These are phyloP conservation scores for Violaceomyces palustris DNA, from an alignment of 1,284 basidiomycete species.

Conservation along the genomic window DNA sequence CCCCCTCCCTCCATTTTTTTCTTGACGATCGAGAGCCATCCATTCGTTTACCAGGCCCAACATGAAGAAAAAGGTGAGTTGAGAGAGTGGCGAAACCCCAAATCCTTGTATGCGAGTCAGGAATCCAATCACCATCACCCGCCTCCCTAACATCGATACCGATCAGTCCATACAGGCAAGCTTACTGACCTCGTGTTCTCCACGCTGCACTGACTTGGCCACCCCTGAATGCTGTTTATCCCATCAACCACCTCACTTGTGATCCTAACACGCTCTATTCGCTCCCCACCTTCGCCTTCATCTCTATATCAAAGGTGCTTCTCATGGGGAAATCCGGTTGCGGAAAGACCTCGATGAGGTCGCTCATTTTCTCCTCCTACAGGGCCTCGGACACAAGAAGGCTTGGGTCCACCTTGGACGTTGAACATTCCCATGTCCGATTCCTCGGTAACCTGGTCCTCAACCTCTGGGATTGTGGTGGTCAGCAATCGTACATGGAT, in stretches of 20 bases:
- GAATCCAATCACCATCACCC: no score
- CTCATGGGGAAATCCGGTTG: slow-evolving; percentile 55
- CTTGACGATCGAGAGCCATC: no score
- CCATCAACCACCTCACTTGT: neutral
- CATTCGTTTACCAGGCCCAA: neutral
- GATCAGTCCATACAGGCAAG: no score
- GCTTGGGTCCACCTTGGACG: slow-evolving; percentile 91
- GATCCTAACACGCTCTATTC: neutral
- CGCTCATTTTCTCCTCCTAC: slow-evolving; percentile 96
- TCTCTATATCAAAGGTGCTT: no score
- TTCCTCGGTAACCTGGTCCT: slow-evolving; percentile 89
- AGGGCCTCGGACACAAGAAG: slow-evolving; percentile 84
- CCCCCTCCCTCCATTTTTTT: no score
- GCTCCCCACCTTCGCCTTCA: no score
- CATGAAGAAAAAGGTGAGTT: slow-evolving; percentile 30
- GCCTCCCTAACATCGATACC: no score
- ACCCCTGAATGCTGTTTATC: no score
- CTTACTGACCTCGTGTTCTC: no score
- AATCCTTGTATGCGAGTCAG: no score
- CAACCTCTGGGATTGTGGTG: slow-evolving; percentile 97
- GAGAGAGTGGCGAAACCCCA: no score
- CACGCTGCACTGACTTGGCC: no score
- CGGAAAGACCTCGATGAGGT: slow-evolving; percentile 89
- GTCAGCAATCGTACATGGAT: slow-evolving; percentile 96
- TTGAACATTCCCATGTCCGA: slow-evolving; percentile 93